Evolutionary conservation across 257 asterid genomes (phyloP), one percentile per base, ranked within the genome.

Genomic region (Cinchona pubescens): DNA sequence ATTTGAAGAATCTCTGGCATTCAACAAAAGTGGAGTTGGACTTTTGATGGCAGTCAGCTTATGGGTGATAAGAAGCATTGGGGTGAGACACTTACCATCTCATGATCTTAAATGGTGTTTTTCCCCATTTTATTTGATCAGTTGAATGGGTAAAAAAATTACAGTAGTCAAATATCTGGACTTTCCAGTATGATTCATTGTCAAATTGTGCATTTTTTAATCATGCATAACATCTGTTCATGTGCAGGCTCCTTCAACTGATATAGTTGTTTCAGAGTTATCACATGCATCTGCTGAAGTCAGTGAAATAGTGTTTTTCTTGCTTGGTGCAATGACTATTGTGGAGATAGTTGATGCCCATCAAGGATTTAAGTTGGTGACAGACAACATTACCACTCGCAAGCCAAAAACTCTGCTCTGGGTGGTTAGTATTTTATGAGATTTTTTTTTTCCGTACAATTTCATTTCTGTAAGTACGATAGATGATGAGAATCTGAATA

Each of bases 341-440:
- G 99, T 94, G 53, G 99, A 94, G 91, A 94, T 94, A 74, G 87
- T 92, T 67, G 99, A 94, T 82, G 94, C 99, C 74, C 99, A 94
- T 87, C 99, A 90, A 89, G 98, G 99, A 77, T 94, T 94, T 86
- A 94, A 94, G 89, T 82, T 94, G 75, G 92, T 94, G 75, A 92
- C 98, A 0, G 99, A 94, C 82, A 92, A 85, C 83, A 94, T 94
- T 77, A 94, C 97, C 74, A 92, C 99, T 69, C 97, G 99, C 79
- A 91, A 88, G 72, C 99, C 97, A 70, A 87, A 80, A 85, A 81
- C 90, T 85, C 96, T 94, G 58, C 99, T 94, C 75, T 94, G 99
- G 99, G 97, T 90, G 99, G 99, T 94, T 87, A 86, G 84, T 87
- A 76, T 29, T 84, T 69, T 74, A 67, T 49, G 38, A 11, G 49